Base-by-base conservation (phyloP, 2,329 filamentous ascomycete genomes). In the Gyromitra esculenta region DNA sequence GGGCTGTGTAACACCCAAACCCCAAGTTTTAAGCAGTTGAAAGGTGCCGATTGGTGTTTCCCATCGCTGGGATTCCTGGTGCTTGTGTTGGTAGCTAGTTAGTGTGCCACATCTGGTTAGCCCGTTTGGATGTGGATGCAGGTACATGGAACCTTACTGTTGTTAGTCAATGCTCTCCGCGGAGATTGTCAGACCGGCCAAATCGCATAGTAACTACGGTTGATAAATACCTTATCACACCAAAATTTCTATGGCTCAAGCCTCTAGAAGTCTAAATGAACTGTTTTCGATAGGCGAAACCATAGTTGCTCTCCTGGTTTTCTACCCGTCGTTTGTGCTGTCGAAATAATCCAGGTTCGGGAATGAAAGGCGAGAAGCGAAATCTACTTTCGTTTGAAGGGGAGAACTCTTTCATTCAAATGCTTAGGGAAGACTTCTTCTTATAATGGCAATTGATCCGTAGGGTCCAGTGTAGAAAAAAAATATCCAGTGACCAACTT, bases 181-280 rank as follows among this genome's bases (percentile, higher is more conserved):
- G 62, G 62, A 65, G 62, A 65, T 65, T 21, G 35, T 25, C 35
- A 62, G 5, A 65, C 62, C 43, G 43, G 62, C 62, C 43, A 65
- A 1, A 13, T 62, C 2, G 8, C 39, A 43, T 15, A 62, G n/a
- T 25, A 15, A 21, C 8, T 4, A 43, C 7, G n/a, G n/a, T 31
- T 37, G 45, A 50, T 50, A 65, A 50, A 52, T 25, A 18, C 43
- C 62, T 65, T 65, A 65, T 65, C 43, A 50, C 35, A 15, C 8
- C 45, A 8, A 9, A 18, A 62, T 62, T 21, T 18, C 39, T 9
- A 43, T 52, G 9, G 52, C 52, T 52, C 18, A 25, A 18, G 50
- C 50, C 50, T 52, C 21, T 7, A 37, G 37, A 37, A 50, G 21
- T 52, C 25, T 2, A 52, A 50, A 65, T 37, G 11, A 35, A 37